phyloP scores from a whole-genome alignment of 2,329 filamentous ascomycete species.

The Aspergillus tubingensis region DNA sequence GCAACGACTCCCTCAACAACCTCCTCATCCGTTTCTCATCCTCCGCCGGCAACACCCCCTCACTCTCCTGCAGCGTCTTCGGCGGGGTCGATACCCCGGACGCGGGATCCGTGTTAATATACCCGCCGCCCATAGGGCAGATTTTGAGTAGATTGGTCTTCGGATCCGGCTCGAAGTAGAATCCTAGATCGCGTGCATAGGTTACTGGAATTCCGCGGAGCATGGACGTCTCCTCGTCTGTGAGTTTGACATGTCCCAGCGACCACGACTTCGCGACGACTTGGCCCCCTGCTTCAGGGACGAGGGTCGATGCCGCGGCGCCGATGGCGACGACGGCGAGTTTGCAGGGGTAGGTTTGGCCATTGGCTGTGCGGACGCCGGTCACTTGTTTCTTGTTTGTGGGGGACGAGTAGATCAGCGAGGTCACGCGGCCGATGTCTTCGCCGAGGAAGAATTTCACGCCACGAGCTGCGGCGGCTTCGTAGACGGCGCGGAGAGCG shows the following conservation, averaged over 20 bases:
- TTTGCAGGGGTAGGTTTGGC: constrained; percentile 38
- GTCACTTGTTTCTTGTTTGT: constrained; percentile 23
- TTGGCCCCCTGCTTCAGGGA: constrained; percentile 53
- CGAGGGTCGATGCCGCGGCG: constrained; percentile 50
- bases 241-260: constrained; percentile 62
- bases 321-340: constrained; percentile 57
- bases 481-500: constrained; percentile 52
- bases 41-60: constrained; percentile 52
- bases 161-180: constrained; percentile 66
- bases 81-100: constrained; percentile 48
- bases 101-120: constrained; percentile 51
- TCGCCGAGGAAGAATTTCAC: constrained; percentile 50
- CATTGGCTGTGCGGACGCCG: constrained; percentile 43
- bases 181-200: constrained; percentile 63
- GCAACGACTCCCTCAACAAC: constrained; percentile 56
- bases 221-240: constrained; percentile 53
- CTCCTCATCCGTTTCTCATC: constrained; percentile 57
- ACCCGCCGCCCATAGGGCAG: constrained; percentile 61
- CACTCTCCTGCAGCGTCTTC: constrained; percentile 34
- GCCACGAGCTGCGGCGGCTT: constrained; percentile 42
- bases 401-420: constrained; percentile 41
- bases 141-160: constrained; percentile 61
- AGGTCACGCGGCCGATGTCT: constrained; percentile 40
- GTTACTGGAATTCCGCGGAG: constrained; percentile 63
- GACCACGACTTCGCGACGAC: constrained; percentile 61